phyloP scores from a whole-genome alignment of 148 eudicot genomes.

The Rhododendron griersonianum region DNA sequence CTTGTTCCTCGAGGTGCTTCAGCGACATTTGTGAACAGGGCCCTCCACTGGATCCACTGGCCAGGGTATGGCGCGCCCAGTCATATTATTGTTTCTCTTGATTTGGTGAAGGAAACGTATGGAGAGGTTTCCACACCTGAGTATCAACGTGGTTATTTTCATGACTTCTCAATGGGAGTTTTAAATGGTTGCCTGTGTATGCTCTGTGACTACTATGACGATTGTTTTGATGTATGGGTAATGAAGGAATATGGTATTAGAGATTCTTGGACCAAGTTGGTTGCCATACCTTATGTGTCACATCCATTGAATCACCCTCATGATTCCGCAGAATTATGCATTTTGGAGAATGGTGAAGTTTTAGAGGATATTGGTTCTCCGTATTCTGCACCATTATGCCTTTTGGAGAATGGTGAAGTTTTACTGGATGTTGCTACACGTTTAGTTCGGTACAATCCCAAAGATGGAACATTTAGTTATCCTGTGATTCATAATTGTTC shows the following conservation, averaged over 20 bases:
- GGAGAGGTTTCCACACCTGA: background rate
- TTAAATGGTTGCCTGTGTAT: background rate
- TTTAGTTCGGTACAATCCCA: no score
- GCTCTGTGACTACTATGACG: background rate
- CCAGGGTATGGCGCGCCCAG: background rate
- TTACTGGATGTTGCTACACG: no score
- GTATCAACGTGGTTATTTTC: background rate
- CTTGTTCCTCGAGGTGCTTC: background rate
- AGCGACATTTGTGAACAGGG: background rate
- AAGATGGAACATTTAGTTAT: no score
- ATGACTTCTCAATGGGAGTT: background rate
- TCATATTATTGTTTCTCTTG: conserved; percentile 5
- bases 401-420: no score
- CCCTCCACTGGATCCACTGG: conserved; percentile 11
- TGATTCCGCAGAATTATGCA: background rate
- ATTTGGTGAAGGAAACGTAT: background rate
- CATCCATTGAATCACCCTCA: background rate
- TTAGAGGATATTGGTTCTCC: no score
- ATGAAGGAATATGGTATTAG: background rate
- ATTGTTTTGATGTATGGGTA: background rate
- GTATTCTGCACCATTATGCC: no score
- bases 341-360: background rate
- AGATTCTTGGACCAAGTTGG: background rate
- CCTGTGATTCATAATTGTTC: background rate
- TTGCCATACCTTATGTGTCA: background rate